These are phyloP conservation scores for Ophiostoma montium DNA, from an alignment of 2,329 filamentous ascomycete genomes.

Conservation along the genomic window DNA sequence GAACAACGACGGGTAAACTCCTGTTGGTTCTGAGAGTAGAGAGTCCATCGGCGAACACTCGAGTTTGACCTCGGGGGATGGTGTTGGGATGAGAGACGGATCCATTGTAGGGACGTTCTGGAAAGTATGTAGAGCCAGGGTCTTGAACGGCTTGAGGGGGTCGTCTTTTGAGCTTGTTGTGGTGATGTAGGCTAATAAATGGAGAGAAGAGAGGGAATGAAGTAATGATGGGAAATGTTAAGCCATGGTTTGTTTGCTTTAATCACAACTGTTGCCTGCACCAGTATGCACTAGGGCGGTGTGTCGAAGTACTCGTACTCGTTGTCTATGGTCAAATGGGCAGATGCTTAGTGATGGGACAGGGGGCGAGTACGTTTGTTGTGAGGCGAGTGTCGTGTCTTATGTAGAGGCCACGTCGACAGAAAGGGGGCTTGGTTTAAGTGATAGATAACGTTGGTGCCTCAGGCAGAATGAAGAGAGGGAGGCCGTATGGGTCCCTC, in stretches of 20 bases:
- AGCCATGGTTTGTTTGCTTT: not conserved
- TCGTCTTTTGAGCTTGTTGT: too few species aligned
- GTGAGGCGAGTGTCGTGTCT: conserved; percentile 4
- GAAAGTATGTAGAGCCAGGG: not conserved
- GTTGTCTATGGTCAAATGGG: not conserved
- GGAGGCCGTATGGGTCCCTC: conserved; percentile 2
- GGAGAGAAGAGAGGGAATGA: not conserved
- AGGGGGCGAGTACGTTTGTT: not conserved
- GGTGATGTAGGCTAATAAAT: not conserved
- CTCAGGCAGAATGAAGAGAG: conserved; percentile 10
- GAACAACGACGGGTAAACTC: conserved; percentile 15
- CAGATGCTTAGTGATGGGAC: not conserved
- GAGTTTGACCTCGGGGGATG: conserved; percentile 34
- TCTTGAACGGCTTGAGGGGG: not conserved
- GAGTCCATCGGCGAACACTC: conserved; percentile 41
- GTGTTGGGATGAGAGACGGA: conserved; percentile 9
- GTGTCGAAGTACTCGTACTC: not conserved
- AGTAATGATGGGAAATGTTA: not conserved
- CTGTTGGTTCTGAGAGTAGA: conserved; percentile 31
- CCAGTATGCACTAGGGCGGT: not conserved
- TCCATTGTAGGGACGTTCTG: conserved; percentile 8
- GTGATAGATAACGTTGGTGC: not conserved
- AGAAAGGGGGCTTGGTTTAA: not conserved
- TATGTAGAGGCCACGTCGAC: conserved; percentile 16
- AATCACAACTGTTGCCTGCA: conserved; percentile 11